Evolutionary conservation across 176 grass and related monocot genomes (phyloP), one percentile per base, ranked within the genome.

Genomic region (Eleusine coracana): DNA sequence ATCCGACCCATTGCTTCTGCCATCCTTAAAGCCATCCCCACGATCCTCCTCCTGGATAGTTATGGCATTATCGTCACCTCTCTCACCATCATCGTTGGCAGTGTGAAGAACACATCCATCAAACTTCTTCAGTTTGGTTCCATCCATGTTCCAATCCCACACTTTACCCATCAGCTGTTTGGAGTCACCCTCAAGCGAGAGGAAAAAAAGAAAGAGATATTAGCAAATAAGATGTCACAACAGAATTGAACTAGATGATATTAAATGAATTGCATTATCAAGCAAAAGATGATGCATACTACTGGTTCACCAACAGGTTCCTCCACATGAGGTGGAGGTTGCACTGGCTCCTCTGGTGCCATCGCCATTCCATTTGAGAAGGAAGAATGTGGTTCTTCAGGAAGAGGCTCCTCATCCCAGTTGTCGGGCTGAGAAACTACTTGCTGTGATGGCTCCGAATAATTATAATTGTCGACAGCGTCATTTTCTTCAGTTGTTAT

Each of bases 251-350:
- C 76, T 12, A 31, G 18, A 74, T 56, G 67, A 78, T 75, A 37
- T 14, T n/a, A 7, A 63, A 71, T 21, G 68, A 73, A 83, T 74
- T 36, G 6, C 29, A 82, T 63, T 61, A 62, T 56, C 18, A 70
- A 84, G 64, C 15, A 80, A 87, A 25, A 65, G 75, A 36, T 66
- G 79, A 7, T 15, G 64, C 88, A 78, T 96, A 99, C 96, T 73
- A 92, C 62, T 40, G 89, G 91, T 56, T 93, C 96, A 36, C 71
- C 87, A 70, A 84, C 76, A 88, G 90, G 89, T 69, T 98, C 92
- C 11, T 90, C 88, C 41, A 83, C 51, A 7, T 80, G 89, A 38
- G 84, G 83, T n/a, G 68, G 67, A 80, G 79, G 68, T 86, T 77
- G 82, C 68, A 83, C 76, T 39, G 80, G 86, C 72, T 81, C 86